These are phyloP conservation scores for Talaromyces rugulosus DNA, from an alignment of 2,329 filamentous ascomycete genomes.

Conservation along the genomic window DNA sequence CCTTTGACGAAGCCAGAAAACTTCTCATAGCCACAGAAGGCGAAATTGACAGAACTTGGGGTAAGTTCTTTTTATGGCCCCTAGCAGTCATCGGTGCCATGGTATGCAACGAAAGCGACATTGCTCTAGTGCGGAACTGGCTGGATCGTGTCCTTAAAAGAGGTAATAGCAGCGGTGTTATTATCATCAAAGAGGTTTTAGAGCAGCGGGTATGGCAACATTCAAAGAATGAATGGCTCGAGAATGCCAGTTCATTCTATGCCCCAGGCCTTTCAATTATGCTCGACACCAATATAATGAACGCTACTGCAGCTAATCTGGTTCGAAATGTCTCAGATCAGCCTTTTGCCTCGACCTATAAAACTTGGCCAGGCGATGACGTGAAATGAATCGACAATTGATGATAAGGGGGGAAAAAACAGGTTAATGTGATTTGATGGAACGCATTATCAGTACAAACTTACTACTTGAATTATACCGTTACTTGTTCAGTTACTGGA, in stretches of 20 bases:
- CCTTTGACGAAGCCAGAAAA: slow-evolving; percentile 2
- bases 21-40: slow-evolving; percentile 5
- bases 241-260: background rate
- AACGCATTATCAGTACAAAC: background rate
- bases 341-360: background rate
- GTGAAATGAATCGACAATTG: background rate
- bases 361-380: background rate
- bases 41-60: slow-evolving; percentile 8
- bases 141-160: slow-evolving; percentile 9
- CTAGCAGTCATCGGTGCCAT: slow-evolving; percentile 9
- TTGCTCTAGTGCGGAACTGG: slow-evolving; percentile 5
- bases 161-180: slow-evolving; percentile 2
- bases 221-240: background rate
- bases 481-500: background rate
- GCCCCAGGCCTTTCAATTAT: slow-evolving; percentile 4
- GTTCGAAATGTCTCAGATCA: background rate
- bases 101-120: slow-evolving; percentile 1
- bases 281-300: slow-evolving; percentile 7
- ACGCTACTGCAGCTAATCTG: background rate
- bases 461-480: background rate
- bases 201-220: slow-evolving; percentile 5
- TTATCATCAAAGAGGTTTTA: slow-evolving; percentile 8
- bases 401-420: background rate
- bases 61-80: slow-evolving; percentile 12
- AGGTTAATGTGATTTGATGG: background rate